phyloP scores from a whole-genome alignment of 495 filamentous ascomycete genomes.

The Pyrenula massariospora region DNA sequence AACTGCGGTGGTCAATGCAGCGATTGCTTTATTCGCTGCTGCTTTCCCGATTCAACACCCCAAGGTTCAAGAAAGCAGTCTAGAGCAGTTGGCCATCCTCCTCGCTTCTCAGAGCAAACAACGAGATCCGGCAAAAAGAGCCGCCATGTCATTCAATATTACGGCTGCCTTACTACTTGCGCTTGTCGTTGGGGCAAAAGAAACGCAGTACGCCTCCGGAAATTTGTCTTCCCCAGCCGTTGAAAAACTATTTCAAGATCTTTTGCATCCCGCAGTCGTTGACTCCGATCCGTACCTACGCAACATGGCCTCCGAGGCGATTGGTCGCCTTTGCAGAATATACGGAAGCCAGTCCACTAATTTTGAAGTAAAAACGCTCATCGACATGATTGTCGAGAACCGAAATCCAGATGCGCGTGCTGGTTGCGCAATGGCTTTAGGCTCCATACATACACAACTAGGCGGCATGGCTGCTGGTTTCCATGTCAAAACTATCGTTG shows the following conservation, averaged over 20 bases:
- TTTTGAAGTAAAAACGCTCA: slow-evolving; percentile 77
- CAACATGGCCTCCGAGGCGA: slow-evolving; percentile 70
- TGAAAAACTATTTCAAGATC: slow-evolving; percentile 56
- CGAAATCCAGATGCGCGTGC: slow-evolving; percentile 86
- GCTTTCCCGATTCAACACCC: slow-evolving; percentile 76
- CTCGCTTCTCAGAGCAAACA: slow-evolving; percentile 68
- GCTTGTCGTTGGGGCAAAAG: slow-evolving; percentile 72
- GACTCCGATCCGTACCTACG: slow-evolving; percentile 78
- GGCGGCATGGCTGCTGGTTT: slow-evolving; percentile 98
- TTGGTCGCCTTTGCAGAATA: slow-evolving; percentile 83
- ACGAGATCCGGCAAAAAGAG: slow-evolving; percentile 75
- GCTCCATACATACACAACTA: slow-evolving; percentile 86
- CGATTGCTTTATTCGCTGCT: slow-evolving; percentile 83
- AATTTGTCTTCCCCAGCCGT: slow-evolving; percentile 64
- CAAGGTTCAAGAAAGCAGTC: slow-evolving; percentile 88
- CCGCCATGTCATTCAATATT: slow-evolving; percentile 84
- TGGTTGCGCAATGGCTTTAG: slow-evolving; percentile 86
- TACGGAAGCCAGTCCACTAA: slow-evolving; percentile 84
- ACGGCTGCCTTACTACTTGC: slow-evolving; percentile 69
- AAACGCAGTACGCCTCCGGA: slow-evolving; percentile 59
- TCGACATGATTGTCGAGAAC: slow-evolving; percentile 87
- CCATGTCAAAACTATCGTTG: slow-evolving; percentile 90
- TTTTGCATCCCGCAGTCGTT: slow-evolving; percentile 54
- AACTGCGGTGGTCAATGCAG: slow-evolving; percentile 88
- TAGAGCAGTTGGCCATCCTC: slow-evolving; percentile 85